phyloP scores from a whole-genome alignment of 2,329 filamentous ascomycete species.

The Pyricularia grisea region DNA sequence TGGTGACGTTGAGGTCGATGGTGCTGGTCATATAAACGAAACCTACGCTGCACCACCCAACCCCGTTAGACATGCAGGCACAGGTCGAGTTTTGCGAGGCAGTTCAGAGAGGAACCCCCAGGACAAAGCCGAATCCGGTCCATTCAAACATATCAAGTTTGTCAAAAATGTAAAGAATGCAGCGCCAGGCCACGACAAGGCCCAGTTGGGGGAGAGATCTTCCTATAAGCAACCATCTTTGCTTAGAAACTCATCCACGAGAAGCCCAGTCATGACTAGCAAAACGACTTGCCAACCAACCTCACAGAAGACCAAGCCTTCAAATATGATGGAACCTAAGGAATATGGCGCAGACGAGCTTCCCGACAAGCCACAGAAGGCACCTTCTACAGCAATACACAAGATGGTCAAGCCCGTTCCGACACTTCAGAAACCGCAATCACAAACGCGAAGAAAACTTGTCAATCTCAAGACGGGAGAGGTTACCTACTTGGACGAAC shows the following conservation, averaged over 20 bases:
- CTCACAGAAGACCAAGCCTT: neutral
- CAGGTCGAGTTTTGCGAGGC: too few species aligned
- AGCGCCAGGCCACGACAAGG: neutral
- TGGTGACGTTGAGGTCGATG: neutral
- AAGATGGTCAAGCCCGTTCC: neutral
- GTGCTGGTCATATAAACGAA: neutral
- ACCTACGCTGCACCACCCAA: neutral
- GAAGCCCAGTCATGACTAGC: neutral
- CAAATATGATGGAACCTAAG: neutral
- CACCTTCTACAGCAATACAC: neutral
- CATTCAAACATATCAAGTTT: neutral
- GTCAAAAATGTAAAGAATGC: neutral
- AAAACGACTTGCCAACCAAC: neutral
- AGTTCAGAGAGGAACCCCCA: neutral
- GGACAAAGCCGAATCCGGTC: neutral
- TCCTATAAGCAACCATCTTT: neutral
- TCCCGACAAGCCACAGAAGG: neutral
- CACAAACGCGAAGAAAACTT: neutral
- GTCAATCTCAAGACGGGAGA: neutral
- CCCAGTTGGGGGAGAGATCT: neutral
- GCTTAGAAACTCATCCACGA: too few species aligned
- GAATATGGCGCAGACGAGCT: neutral
- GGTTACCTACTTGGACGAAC: too few species aligned
- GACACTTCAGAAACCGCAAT: neutral
- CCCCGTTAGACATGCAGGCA: neutral